Conservation (phyloP, 306 rosid species). For the Dicorynia guianensis region DNA sequence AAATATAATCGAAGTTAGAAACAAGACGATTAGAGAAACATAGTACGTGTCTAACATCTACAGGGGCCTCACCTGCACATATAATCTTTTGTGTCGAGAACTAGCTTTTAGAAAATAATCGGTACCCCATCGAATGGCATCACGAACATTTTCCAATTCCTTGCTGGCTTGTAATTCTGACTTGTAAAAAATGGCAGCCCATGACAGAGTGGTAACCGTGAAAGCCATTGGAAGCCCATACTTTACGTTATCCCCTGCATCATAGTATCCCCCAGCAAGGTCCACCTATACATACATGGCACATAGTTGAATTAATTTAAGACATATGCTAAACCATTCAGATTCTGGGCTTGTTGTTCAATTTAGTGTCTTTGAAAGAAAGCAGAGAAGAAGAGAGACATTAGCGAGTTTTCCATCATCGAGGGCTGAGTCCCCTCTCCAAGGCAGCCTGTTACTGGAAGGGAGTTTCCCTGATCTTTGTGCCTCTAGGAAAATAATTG, state of each 20-base stretch:
- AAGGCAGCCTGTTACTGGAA: constrained; percentile 60
- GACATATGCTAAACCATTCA: not conserved
- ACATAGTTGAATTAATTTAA: not conserved
- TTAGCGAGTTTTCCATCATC: constrained; percentile 73
- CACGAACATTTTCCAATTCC: constrained; percentile 56
- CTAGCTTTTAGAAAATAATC: constrained; percentile 78
- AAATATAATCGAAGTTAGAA: too few species aligned
- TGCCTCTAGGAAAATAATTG: constrained; percentile 85
- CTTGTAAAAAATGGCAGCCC: constrained; percentile 70
- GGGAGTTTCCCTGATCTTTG: constrained; percentile 99
- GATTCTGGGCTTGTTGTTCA: not conserved
- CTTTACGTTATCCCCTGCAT: constrained; percentile 98
- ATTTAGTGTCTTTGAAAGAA: not conserved
- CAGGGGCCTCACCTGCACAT: constrained; percentile 61
- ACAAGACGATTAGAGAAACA: not conserved
- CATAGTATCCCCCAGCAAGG: constrained; percentile 88
- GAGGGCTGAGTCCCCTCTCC: constrained; percentile 94
- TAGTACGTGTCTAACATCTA: not conserved
- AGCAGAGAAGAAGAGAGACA: constrained; percentile 34
- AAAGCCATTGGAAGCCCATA: constrained; percentile 97
- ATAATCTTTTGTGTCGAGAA: constrained; percentile 50
- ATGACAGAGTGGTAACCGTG: constrained; percentile 80
- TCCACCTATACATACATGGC: constrained; percentile 59
- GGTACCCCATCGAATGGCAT: constrained; percentile 88
- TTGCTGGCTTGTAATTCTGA: constrained; percentile 59